Evolutionary conservation across 179 eudicot species (phyloP).

Genomic region (Actinidia polygama): DNA sequence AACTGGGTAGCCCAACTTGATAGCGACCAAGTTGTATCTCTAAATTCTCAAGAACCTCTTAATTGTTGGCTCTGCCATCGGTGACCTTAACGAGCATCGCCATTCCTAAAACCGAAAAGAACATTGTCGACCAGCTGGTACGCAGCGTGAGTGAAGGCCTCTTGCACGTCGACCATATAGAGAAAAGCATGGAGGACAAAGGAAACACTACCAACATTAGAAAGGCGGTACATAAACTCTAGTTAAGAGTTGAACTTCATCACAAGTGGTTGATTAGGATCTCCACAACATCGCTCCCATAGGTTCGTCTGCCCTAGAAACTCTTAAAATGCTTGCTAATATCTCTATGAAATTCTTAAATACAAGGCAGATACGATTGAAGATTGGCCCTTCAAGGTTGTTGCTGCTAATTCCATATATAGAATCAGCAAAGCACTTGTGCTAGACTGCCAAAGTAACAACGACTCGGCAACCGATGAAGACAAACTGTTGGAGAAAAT

Average conservation of each 20-base stretch:
- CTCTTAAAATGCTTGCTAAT: background rate
- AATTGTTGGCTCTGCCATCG: conserved; percentile 17
- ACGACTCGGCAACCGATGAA: background rate
- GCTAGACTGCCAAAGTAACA: background rate
- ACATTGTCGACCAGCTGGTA: conserved; percentile 6
- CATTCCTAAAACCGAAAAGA: conserved; percentile 6
- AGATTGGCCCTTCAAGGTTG: conserved; percentile 4
- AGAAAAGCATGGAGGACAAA: background rate
- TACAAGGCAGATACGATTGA: background rate
- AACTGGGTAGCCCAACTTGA: conserved; percentile 27
- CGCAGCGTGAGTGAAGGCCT: conserved; percentile 24
- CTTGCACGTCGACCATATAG: background rate
- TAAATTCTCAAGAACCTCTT: conserved; percentile 13
- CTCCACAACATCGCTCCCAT: background rate
- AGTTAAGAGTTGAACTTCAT: conserved; percentile 14
- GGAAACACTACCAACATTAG: background rate
- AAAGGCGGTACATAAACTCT: background rate
- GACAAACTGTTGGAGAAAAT: background rate
- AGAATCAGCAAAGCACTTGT: background rate
- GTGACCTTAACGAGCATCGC: conserved; percentile 45
- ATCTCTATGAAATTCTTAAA: background rate
- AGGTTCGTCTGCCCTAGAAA: background rate
- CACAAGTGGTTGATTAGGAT: conserved; percentile 15
- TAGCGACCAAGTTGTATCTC: conserved; percentile 12
- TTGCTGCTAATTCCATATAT: conserved; percentile 11